Evolutionary conservation across 805 yeast genomes (phyloP), one percentile per base, ranked within the genome.

Genomic region (Isabelozyma heimii): DNA sequence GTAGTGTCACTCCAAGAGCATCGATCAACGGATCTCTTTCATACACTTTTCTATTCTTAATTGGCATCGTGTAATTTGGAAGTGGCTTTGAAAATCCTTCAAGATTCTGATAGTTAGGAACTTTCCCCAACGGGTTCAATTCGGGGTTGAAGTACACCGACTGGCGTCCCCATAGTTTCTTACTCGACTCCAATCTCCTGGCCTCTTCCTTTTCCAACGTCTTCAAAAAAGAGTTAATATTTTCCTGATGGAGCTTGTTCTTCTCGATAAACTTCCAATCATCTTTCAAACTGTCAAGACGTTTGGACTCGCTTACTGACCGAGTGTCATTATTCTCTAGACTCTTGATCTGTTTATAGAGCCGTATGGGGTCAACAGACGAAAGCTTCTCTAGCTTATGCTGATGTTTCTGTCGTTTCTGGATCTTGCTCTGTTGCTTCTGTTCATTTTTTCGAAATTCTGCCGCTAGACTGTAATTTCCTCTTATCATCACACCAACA

Each of bases 61-160:
- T 49, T 13, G 76, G 75, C 35, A 66, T 66, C 1, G 71, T 65
- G 4, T 66, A 35, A 45, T 69, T 71, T 5, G 61, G 61, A 8
- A 66, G 48, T 20, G 48, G 52, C 30, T 49, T 63, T 40, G 1
- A 15, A 17, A 37, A 45, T 16, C 7, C 47, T 2, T 24, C 26
- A 27, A 45, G 15, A 5, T 54, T 55, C 40, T 54, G 54, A 14
- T 65, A 56, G 4, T 51, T 46, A 0, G 87, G 87, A 0, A 83
- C 80, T 43, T 58, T 63, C 0, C 90, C 90, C 5, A 75, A 57
- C 2, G 85, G 83, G 51, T 85, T 85, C 69, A 86, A 75, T 52
- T 84, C 88, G 4, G 85, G 83, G 55, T 85, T 85, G 62, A 80
- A 83, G 58, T 79, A 85, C 1, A 83, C 69, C 7, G 88, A 82